Evolutionary conservation across 306 rosid species (phyloP).

Genomic region (Alnus rubra): DNA sequence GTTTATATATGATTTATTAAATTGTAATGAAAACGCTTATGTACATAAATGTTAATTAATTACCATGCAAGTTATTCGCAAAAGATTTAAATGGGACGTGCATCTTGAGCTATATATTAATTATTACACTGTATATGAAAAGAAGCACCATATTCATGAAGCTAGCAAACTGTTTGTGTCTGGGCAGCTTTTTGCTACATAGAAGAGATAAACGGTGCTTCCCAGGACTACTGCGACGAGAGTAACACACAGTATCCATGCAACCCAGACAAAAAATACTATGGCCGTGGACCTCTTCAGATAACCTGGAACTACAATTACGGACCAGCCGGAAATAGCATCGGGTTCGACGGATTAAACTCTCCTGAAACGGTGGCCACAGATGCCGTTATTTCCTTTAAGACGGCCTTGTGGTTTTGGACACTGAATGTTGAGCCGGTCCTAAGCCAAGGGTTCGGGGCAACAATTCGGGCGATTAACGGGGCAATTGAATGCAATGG

Average conservation of each 20-base stretch:
- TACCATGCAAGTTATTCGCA: no score
- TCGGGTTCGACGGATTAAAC: slow-evolving; percentile 7
- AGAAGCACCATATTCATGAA: no score
- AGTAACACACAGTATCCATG: slow-evolving; percentile 12
- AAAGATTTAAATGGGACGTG: no score
- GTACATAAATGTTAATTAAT: no score
- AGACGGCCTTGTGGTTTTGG: slow-evolving; percentile 35
- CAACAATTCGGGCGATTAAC: slow-evolving; percentile 28
- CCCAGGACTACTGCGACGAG: not conserved
- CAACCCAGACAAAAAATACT: slow-evolving; percentile 3
- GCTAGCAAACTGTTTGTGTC: not conserved
- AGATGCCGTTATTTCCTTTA: not conserved
- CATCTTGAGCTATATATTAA: no score
- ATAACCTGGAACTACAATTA: slow-evolving; percentile 24
- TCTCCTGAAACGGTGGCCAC: slow-evolving; percentile 15
- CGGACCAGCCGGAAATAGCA: slow-evolving; percentile 10
- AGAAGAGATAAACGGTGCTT: slow-evolving; percentile 15
- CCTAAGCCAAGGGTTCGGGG: slow-evolving; percentile 36
- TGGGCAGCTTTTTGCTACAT: slow-evolving; percentile 26
- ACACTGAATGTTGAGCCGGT: slow-evolving; percentile 12
- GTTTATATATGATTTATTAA: no score
- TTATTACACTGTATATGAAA: no score
- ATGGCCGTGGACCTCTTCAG: slow-evolving; percentile 25
- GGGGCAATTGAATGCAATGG: slow-evolving; percentile 32
- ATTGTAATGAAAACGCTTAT: no score